phyloP scores from a whole-genome alignment of 192 early-diverging fungal genomes.

The Mortierella hygrophila region DNA sequence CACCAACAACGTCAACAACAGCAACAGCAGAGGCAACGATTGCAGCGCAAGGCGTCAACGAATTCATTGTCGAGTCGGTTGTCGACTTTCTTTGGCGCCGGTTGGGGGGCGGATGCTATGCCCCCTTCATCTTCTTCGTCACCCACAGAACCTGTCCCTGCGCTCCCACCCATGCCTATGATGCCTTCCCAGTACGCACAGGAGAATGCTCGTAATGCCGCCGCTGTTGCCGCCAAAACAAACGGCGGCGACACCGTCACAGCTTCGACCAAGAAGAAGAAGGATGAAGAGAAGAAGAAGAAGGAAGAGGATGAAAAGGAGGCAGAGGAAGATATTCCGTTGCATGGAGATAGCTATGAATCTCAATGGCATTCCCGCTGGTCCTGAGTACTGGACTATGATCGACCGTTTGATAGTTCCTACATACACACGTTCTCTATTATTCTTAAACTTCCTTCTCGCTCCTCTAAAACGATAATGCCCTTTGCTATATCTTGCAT shows the following conservation, averaged over 20 bases:
- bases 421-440: background rate
- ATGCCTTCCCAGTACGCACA: constrained; percentile 31
- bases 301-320: background rate
- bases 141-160: background rate
- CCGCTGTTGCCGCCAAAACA: background rate
- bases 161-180: constrained; percentile 25
- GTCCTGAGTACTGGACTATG: background rate
- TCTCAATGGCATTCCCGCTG: constrained; percentile 49
- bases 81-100: constrained; percentile 49
- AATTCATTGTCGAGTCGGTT: constrained; percentile 43
- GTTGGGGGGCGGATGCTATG: constrained; percentile 36
- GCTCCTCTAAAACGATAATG: background rate
- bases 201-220: constrained; percentile 2
- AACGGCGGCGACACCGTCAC: background rate
- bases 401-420: background rate
- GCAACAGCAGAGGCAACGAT: constrained; percentile 17
- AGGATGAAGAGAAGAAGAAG: constrained; percentile 13
- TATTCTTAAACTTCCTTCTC: background rate
- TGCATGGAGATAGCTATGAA: constrained; percentile 34
- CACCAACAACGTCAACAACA: constrained; percentile 45
- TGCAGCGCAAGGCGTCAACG: constrained; percentile 27
- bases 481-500: background rate
- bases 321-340: background rate
- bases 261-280: background rate
- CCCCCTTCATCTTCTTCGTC: background rate